Percentiles rank a stretch among this genome's conserved stretches.
Evolutionary conservation across 805 yeast species (phyloP).

Genomic region (Debaryomyces maramus): DNA sequence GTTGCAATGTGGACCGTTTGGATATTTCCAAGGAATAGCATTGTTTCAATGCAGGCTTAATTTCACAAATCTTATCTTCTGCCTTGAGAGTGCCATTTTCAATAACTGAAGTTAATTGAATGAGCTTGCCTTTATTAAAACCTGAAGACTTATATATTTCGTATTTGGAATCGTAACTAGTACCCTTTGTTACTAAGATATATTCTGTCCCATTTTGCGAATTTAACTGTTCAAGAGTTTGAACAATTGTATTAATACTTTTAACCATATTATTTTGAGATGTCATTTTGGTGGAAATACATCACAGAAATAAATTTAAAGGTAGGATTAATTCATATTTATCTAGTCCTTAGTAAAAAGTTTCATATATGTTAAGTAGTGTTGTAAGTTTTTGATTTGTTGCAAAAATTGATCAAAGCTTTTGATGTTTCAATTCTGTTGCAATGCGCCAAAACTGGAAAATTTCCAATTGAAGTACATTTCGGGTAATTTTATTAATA

Average conservation of each 20-base stretch:
- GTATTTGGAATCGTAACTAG: neutral
- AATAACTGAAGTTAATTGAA: neutral
- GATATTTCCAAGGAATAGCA: conserved; percentile 3
- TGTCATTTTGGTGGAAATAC: conserved; percentile 1
- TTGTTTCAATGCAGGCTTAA: conserved; percentile 12
- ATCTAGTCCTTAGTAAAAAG: neutral
- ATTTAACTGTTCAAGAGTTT: conserved; percentile 1
- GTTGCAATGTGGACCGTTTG: conserved; percentile 2
- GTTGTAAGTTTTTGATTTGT: conserved; percentile 1
- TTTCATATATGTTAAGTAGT: neutral
- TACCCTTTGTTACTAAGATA: neutral
- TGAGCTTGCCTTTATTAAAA: neutral
- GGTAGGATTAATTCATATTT: neutral
- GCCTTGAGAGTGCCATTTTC: neutral
- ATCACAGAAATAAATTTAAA: neutral
- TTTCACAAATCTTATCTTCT: conserved; percentile 7
- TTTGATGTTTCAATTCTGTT: conserved; percentile 2
- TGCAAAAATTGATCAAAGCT: neutral
- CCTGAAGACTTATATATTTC: neutral
- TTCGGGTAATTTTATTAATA: too few relatives aligned
- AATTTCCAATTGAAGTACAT: too few relatives aligned
- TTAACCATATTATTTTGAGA: neutral
- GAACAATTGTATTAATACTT: neutral
- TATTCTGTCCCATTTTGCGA: neutral
- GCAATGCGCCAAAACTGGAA: neutral